Evolutionary conservation across 495 filamentous ascomycete species (phyloP).

Genomic region (Neurospora africana): DNA sequence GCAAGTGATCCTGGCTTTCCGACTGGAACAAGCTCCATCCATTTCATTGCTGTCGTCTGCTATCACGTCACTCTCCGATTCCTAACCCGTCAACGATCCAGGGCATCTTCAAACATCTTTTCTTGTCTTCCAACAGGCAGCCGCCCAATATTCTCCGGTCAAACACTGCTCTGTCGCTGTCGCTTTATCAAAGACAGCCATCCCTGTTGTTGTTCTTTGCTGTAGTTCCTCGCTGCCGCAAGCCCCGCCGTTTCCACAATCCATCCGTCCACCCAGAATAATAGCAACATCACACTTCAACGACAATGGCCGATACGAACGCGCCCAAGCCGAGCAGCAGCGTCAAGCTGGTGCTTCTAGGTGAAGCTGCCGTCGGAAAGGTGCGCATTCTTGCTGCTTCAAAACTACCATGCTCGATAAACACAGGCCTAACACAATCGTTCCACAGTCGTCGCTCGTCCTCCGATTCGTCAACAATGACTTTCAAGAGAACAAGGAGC

Average conservation of each 20-base stretch:
- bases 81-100: background rate
- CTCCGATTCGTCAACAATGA: constrained; percentile 99
- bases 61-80: constrained; percentile 22
- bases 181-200: background rate
- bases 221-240: background rate
- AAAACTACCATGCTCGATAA: background rate
- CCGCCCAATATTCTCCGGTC: background rate
- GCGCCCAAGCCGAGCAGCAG: constrained; percentile 94
- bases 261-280: background rate
- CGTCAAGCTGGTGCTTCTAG: constrained; percentile 94
- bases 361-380: constrained; percentile 97
- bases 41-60: constrained; percentile 6
- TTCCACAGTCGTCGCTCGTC: constrained; percentile 79
- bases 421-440: constrained; percentile 11
- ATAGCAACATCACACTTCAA: background rate
- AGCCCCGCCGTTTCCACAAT: background rate
- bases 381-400: constrained; percentile 35
- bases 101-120: background rate
- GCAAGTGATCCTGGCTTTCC: constrained; percentile 9
- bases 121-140: background rate
- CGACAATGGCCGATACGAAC: constrained; percentile 43
- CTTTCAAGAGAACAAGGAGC: constrained; percentile 99
- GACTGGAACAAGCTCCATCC: background rate
- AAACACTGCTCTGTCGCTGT: background rate
- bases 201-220: background rate